A percentile compares a stretch with the other conserved stretches of the same genome.
phyloP scores from a whole-genome alignment of 73 alveolate species.

The Paramecium octaurelia region DNA sequence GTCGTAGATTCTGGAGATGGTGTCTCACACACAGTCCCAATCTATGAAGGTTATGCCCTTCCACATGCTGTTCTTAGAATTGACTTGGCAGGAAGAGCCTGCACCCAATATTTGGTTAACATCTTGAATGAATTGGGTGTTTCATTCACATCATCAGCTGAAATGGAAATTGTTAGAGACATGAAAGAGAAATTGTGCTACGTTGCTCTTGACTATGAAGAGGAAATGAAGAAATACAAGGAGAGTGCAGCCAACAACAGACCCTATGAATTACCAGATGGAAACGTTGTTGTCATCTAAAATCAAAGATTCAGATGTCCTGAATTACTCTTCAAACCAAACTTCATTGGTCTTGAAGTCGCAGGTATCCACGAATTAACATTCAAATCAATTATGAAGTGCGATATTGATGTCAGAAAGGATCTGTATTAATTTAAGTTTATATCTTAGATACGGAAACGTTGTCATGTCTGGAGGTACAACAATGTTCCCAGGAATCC shows the following conservation, averaged over 20 bases:
- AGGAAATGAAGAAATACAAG: constrained; percentile 27
- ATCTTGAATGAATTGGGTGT: constrained; percentile 88
- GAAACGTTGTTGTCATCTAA: constrained; percentile 38
- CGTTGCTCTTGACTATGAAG: constrained; percentile 59
- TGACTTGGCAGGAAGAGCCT: constrained; percentile 96
- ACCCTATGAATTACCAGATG: constrained; percentile 62
- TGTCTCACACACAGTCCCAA: constrained; percentile 98
- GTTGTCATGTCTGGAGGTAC: constrained; percentile 89
- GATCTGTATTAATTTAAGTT: constrained; percentile 65
- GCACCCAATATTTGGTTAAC: constrained; percentile 84
- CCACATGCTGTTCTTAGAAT: constrained; percentile 88
- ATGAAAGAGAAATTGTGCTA: constrained; percentile 55
- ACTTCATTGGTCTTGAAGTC: constrained; percentile 67
- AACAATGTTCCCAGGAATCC: constrained; percentile 83
- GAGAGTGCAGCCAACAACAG: constrained; percentile 40
- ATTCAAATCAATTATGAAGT: constrained; percentile 78
- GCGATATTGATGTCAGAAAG: constrained; percentile 86
- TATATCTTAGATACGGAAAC: constrained; percentile 62
- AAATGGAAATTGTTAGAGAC: constrained; percentile 89
- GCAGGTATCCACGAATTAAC: constrained; percentile 78
- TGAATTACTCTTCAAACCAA: constrained; percentile 87
- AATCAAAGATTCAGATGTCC: constrained; percentile 80
- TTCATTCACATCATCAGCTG: constrained; percentile 88
- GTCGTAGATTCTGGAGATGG: constrained; percentile 99
- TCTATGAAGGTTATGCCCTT: constrained; percentile 95